Percentiles rank a stretch among this genome's conserved stretches.
Conservation (phyloP, 768 basidiomycete genomes). For the Baorangia bicolor region DNA sequence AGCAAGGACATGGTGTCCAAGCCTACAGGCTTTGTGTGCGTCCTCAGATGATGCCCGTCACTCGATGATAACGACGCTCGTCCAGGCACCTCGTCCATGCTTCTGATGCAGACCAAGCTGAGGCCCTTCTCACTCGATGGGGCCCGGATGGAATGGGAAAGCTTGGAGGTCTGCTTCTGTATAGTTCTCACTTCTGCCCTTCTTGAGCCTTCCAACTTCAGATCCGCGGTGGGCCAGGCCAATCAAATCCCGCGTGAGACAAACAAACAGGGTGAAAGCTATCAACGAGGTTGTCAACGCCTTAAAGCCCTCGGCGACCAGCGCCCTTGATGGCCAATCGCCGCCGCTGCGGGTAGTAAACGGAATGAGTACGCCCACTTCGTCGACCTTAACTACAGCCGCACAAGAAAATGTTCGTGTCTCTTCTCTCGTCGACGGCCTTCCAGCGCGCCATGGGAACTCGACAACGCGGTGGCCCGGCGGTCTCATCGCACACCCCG, state of each 20-base stretch:
- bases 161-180: conserved; percentile 64
- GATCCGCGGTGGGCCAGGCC: conserved; percentile 88
- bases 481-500: conserved; percentile 63
- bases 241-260: conserved; percentile 76
- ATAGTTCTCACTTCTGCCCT: conserved; percentile 15
- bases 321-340: conserved; percentile 39
- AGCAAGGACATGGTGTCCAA: conserved; percentile 89
- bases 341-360: conserved; percentile 77
- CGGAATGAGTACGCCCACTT: conserved; percentile 66
- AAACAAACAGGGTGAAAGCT: conserved; percentile 64
- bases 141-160: conserved; percentile 87
- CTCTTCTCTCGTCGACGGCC: conserved; percentile 43
- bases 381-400: conserved; percentile 73
- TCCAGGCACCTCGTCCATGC: conserved; percentile 86
- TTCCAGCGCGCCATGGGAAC: conserved; percentile 54
- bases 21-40: conserved; percentile 83
- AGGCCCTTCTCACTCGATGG: conserved; percentile 85
- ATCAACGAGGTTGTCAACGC: conserved; percentile 77
- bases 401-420: conserved; percentile 66
- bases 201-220: conserved; percentile 35
- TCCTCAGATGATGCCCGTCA: conserved; percentile 22
- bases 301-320: conserved; percentile 55
- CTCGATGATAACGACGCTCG: conserved; percentile 20
- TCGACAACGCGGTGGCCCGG: conserved; percentile 62
- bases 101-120: conserved; percentile 85